Percentiles rank a stretch among this genome's conserved stretches.
These are phyloP conservation scores for Tardiomyces depauwii DNA, from an alignment of 1,139 yeast genomes.

Conservation along the genomic window DNA sequence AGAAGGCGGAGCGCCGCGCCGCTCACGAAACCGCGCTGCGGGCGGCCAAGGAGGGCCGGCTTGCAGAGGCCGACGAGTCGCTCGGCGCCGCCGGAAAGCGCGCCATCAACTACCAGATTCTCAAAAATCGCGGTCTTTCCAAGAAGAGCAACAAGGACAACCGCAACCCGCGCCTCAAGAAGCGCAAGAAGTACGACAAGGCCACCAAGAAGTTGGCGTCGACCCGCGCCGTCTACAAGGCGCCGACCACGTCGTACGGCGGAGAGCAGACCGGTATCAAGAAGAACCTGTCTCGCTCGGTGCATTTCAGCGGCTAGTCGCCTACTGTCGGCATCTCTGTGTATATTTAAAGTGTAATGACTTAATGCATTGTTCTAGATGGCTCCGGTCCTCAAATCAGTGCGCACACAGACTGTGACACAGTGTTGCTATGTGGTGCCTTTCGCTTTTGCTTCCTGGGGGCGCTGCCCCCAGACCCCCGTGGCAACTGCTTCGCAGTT, in stretches of 20 bases:
- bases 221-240: constrained; percentile 77
- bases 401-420: too few species aligned
- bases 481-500: too few species aligned
- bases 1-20: constrained; percentile 42
- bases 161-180: constrained; percentile 93
- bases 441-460: too few species aligned
- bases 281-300: constrained; percentile 46
- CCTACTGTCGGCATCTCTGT: too few species aligned
- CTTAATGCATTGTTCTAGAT: too few species aligned
- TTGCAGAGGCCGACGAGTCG: constrained; percentile 57
- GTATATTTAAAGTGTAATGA: too few species aligned
- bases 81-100: constrained; percentile 76
- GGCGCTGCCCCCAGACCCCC: too few species aligned
- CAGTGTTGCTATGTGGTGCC: too few species aligned
- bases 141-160: constrained; percentile 87
- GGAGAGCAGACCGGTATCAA: constrained; percentile 98
- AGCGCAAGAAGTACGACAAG: constrained; percentile 92
- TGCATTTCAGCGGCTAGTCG: neutral
- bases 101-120: constrained; percentile 67
- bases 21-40: constrained; percentile 64
- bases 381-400: too few species aligned
- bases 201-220: constrained; percentile 93
- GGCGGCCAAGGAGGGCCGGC: constrained; percentile 80
- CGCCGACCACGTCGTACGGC: constrained; percentile 70
- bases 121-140: constrained; percentile 59